Percentiles rank a stretch among this genome's conserved stretches.
Evolutionary conservation across 1,284 basidiomycete species (phyloP).

Genomic region (Athelia psychrophila): DNA sequence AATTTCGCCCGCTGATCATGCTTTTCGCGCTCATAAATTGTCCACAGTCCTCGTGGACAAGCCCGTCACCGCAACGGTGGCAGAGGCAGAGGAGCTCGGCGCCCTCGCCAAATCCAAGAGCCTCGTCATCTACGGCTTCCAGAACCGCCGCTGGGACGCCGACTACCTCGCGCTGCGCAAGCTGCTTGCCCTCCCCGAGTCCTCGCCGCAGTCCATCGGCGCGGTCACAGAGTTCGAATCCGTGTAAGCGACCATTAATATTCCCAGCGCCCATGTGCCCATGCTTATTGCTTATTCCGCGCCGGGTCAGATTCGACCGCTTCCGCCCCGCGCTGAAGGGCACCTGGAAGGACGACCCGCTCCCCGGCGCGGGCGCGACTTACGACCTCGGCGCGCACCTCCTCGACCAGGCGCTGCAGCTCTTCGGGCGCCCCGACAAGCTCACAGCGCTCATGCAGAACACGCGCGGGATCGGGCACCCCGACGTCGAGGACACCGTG

Average conservation of each 20-base stretch:
- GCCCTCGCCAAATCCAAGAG: constrained; percentile 63
- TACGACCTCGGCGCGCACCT: constrained; percentile 69
- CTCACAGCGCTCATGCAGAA: constrained; percentile 74
- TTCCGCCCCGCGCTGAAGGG: constrained; percentile 65
- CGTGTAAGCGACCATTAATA: constrained; percentile 41
- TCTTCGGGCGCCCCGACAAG: constrained; percentile 74
- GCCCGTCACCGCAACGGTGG: constrained; percentile 68
- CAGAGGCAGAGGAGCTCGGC: constrained; percentile 68
- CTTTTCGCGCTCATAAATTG: background rate
- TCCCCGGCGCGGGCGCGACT: constrained; percentile 51
- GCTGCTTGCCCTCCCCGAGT: constrained; percentile 54
- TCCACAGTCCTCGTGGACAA: constrained; percentile 76
- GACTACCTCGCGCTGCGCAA: constrained; percentile 78
- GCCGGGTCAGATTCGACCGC: constrained; percentile 63
- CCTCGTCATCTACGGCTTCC: constrained; percentile 72
- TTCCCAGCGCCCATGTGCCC: background rate
- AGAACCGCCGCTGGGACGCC: constrained; percentile 83
- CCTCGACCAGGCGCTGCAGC: constrained; percentile 74
- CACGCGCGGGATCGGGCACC: constrained; percentile 57
- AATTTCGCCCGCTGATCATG: constrained; percentile 12
- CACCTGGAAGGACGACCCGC: constrained; percentile 67
- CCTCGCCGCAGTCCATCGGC: constrained; percentile 55
- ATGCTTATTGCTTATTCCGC: constrained; percentile 1
- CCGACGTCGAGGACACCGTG: constrained; percentile 68
- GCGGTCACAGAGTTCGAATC: constrained; percentile 74